Evolutionary conservation across 306 rosid genomes (phyloP).

Genomic region (Castanopsis chinensis): DNA sequence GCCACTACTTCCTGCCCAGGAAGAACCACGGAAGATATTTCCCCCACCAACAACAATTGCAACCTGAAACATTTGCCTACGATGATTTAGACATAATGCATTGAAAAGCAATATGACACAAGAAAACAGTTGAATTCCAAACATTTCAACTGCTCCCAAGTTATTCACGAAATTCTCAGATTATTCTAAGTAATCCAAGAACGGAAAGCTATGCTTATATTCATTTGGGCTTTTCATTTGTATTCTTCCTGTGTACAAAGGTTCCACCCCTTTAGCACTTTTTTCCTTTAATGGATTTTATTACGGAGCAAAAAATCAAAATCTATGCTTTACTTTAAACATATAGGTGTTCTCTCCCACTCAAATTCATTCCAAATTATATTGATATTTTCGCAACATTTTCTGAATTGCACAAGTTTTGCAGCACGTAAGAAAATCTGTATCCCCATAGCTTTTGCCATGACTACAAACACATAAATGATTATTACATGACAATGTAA

Average conservation of each 20-base stretch:
- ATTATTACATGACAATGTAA: background rate
- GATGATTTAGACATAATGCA: constrained; percentile 4
- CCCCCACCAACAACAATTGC: constrained; percentile 97
- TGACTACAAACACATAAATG: background rate
- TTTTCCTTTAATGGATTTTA: too few relatives aligned
- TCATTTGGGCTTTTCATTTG: background rate
- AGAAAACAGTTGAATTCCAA: background rate
- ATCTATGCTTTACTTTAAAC: background rate
- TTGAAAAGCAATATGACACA: background rate
- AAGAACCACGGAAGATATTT: constrained; percentile 93
- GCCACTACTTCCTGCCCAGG: constrained; percentile 87
- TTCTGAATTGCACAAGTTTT: background rate
- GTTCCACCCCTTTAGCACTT: too few relatives aligned
- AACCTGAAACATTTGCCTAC: constrained; percentile 59
- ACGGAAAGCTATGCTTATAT: background rate
- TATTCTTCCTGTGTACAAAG: too few relatives aligned
- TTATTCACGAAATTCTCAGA: background rate
- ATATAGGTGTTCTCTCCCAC: background rate
- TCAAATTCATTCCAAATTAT: background rate
- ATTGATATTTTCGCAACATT: background rate
- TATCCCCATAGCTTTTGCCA: background rate
- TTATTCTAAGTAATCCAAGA: background rate
- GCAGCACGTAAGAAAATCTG: background rate
- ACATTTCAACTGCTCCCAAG: background rate
- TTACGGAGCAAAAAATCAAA: too few relatives aligned